Evolutionary conservation across 352 stramenopile genomes (phyloP), one percentile per base, ranked within the genome.

Genomic region (Globisporangium iwayamae): DNA sequence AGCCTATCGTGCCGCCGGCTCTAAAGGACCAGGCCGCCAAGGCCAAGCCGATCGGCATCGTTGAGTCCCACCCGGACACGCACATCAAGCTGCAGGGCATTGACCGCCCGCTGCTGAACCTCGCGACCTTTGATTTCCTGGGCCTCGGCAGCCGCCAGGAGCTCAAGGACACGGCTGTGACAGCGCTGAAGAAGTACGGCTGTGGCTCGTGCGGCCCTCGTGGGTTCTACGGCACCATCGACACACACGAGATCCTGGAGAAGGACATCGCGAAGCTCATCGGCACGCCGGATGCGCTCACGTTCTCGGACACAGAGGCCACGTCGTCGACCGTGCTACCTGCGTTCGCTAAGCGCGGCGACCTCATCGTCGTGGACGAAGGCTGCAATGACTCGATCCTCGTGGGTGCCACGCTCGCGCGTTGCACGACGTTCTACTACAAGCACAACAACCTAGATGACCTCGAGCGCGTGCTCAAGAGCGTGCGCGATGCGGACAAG

Each of bases 201-300:
- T 99, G 94, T 68, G 97, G 97, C 18, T 98, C 90, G 32, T 99
- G 97, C 66, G 97, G 97, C 38, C 97, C 97, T 16, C 90, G 97
- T 28, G 97, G 97, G 14, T 99, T 99, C 71, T 99, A 99, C 75
- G 97, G 97, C 32, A 99, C 97, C 20, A 99, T 99, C 56, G 84
- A 94, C 74, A 87, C 79, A 52, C 86, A 93, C 61, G 83, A 93
- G 72, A 85, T 85, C 34, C 70, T 99, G 9, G 97, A 99, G 81
- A 85, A 96, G 48, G 77, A 87, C 48, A 89, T 99, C 47, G 79
- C 95, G 1, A 63, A 87, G 32, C 98, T 98, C 77, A 94, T 97
- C 60, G 83, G 87, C 43, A 98, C 93, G 16, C 84, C 98, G 30
- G 89, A 96, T 59, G 93, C 94, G 51, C 99, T 99, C 78, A 96